Percentiles rank a stretch among this genome's conserved stretches.
Evolutionary conservation across 139 green algal genomes (phyloP).

Genomic region (Edaphochlamys debaryana): DNA sequence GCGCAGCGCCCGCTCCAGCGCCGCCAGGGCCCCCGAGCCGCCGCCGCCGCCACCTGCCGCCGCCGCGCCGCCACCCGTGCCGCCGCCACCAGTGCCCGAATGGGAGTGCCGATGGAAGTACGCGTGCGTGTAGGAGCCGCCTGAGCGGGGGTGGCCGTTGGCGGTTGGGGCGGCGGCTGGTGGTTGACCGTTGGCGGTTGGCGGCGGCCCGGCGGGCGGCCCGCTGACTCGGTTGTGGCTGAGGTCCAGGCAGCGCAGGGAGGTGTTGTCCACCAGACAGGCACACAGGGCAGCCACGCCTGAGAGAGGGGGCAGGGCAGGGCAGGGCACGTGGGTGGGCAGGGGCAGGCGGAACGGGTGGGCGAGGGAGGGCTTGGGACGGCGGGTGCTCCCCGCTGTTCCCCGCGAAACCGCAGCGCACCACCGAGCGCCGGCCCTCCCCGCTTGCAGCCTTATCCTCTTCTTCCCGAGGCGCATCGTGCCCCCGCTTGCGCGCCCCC

Average conservation of each 20-base stretch:
- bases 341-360: not conserved
- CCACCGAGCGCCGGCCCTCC: no score
- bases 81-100: not conserved
- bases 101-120: no score
- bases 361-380: not conserved
- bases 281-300: constrained; percentile 15
- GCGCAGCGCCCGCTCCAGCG: constrained; percentile 9
- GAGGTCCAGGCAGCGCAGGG: constrained; percentile 11
- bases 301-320: not conserved
- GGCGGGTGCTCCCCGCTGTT: no score
- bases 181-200: not conserved
- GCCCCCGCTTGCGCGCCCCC: not conserved
- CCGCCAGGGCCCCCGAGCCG: not conserved
- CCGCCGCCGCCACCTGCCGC: not conserved
- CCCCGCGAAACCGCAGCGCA: no score
- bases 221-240: no score
- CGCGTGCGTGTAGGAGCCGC: no score
- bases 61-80: not conserved
- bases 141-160: no score
- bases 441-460: not conserved
- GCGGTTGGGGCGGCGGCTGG: no score
- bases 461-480: no score
- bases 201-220: no score
- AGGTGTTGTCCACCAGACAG: constrained; percentile 8
- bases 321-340: not conserved